Evolutionary conservation across 1,284 basidiomycete species (phyloP).

Genomic region (Heterobasidion irregulare): DNA sequence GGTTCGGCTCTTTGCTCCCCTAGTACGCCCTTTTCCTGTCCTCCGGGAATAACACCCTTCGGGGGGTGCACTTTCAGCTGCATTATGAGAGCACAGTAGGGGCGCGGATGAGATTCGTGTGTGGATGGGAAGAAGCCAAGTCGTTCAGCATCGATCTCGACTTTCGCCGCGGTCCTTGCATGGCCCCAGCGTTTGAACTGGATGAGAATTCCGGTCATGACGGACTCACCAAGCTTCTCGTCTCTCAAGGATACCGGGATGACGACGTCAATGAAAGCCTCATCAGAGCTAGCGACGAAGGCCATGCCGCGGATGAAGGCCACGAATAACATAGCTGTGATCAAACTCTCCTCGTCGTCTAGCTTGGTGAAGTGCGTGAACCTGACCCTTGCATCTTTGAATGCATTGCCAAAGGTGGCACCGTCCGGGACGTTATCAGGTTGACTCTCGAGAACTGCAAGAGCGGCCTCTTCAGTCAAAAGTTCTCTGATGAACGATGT

Average conservation of each 20-base stretch:
- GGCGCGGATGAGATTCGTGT: too few relatives aligned
- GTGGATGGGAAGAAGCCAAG: too few relatives aligned
- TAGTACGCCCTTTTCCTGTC: too few relatives aligned
- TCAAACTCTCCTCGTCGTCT: conserved; percentile 10
- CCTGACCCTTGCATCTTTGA: conserved; percentile 12
- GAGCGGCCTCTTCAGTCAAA: background rate
- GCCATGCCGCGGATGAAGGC: background rate
- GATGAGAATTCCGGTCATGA: background rate
- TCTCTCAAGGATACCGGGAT: background rate
- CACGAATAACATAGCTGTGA: conserved; percentile 1
- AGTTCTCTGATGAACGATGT: background rate
- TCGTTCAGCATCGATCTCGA: background rate
- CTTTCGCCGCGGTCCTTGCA: background rate
- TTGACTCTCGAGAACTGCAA: background rate
- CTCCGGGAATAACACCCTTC: too few relatives aligned
- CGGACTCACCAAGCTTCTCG: background rate
- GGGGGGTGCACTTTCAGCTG: too few relatives aligned
- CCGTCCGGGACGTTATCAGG: conserved; percentile 5
- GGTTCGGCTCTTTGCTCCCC: too few relatives aligned
- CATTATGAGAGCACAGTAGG: too few relatives aligned
- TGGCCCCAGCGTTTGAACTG: background rate
- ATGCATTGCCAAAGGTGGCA: conserved; percentile 7
- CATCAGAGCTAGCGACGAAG: background rate
- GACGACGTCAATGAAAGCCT: background rate
- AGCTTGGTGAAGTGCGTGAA: conserved; percentile 17